These are phyloP conservation scores for Leishmania guyanensis DNA, from an alignment of 208 protist species.

Conservation along the genomic window DNA sequence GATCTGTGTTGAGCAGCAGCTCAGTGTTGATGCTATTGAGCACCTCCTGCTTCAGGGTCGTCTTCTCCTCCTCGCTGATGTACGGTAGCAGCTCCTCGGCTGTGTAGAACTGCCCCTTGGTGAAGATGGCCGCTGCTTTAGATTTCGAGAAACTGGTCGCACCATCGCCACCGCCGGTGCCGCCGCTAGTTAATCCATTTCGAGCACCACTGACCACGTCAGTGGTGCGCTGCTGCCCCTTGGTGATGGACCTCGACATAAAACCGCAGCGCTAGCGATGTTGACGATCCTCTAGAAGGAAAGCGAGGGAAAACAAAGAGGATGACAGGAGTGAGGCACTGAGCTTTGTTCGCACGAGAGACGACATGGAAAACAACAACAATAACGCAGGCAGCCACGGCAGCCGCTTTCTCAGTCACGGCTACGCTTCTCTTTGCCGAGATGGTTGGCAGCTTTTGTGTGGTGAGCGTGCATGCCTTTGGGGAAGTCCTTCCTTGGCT, in stretches of 20 bases:
- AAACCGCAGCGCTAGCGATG: neutral
- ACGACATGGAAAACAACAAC: neutral
- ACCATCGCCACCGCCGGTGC: neutral
- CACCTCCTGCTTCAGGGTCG: slow-evolving; percentile 63
- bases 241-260: slow-evolving; percentile 28
- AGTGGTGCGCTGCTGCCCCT: slow-evolving; percentile 33
- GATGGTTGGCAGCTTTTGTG: neutral
- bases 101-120: slow-evolving; percentile 57
- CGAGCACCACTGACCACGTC: slow-evolving; percentile 30
- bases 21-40: slow-evolving; percentile 78
- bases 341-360: neutral
- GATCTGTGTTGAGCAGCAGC: slow-evolving; percentile 64
- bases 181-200: slow-evolving; percentile 24
- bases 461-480: neutral
- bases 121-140: neutral
- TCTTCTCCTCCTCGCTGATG: slow-evolving; percentile 63
- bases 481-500: neutral
- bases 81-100: slow-evolving; percentile 69
- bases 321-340: neutral
- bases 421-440: neutral
- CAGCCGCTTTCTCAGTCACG: neutral
- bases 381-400: neutral
- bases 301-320: slow-evolving; percentile 1
- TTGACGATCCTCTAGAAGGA: slow-evolving; percentile 12
- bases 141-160: neutral